A percentile compares a stretch with the other conserved stretches of the same genome.
Evolutionary conservation across 768 basidiomycete species (phyloP).

Genomic region (Russula abietina): DNA sequence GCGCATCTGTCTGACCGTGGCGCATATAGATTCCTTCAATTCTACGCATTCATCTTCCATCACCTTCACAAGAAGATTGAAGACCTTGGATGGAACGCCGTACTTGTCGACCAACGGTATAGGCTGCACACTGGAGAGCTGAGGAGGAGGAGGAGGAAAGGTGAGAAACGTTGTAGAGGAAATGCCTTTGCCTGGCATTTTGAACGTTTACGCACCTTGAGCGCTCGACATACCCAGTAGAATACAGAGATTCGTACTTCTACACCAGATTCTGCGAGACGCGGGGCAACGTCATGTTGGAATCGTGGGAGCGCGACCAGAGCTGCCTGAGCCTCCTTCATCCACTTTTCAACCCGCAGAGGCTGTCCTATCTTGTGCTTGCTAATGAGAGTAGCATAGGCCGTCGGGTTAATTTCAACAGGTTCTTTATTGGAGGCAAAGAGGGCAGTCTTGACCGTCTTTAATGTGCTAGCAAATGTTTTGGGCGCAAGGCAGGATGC

Average conservation of each 20-base stretch:
- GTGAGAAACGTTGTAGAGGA: too few species aligned
- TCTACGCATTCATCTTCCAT: slow-evolving; percentile 14
- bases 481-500: slow-evolving; percentile 32
- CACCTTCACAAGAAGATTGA: slow-evolving; percentile 1
- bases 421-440: not conserved
- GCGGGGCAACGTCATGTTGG: not conserved
- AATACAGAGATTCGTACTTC: slow-evolving; percentile 19
- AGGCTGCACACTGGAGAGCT: not conserved
- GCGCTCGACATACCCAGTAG: slow-evolving; percentile 19
- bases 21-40: slow-evolving; percentile 5
- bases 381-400: slow-evolving; percentile 10
- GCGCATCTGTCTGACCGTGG: slow-evolving; percentile 9
- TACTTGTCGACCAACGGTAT: slow-evolving; percentile 1
- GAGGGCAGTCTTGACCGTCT: slow-evolving; percentile 28
- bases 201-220: slow-evolving; percentile 18
- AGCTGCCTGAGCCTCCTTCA: slow-evolving; percentile 16
- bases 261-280: not conserved
- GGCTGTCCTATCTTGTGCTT: slow-evolving; percentile 18
- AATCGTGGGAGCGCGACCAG: slow-evolving; percentile 14
- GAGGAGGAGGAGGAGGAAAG: too few species aligned
- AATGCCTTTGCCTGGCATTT: too few species aligned
- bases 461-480: slow-evolving; percentile 28
- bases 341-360: slow-evolving; percentile 18
- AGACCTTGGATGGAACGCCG: slow-evolving; percentile 2
- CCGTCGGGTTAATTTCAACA: slow-evolving; percentile 32